These are phyloP conservation scores for Paragyromitra xinjiangensis DNA, from an alignment of 495 filamentous ascomycete species.

Conservation along the genomic window DNA sequence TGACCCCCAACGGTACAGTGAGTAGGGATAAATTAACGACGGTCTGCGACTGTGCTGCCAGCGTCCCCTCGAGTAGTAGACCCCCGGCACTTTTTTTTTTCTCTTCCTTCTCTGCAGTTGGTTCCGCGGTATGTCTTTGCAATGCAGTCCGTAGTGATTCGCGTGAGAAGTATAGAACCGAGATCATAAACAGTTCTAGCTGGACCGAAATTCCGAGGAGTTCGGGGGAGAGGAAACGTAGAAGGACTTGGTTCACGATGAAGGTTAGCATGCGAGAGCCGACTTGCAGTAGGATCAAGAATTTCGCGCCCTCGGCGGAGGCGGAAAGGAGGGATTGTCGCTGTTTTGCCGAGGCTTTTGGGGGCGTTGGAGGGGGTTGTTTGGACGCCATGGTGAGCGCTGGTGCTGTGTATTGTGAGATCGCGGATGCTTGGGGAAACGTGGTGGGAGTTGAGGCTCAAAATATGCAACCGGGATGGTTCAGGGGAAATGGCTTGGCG, in stretches of 20 bases:
- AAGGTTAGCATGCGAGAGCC: conserved; percentile 87
- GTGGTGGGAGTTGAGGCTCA: conserved; percentile 43
- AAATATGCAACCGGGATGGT: neutral
- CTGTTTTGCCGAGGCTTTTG: conserved; percentile 3
- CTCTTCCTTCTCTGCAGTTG: conserved; percentile 24
- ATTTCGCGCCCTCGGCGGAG: conserved; percentile 76
- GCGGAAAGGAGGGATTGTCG: conserved; percentile 59
- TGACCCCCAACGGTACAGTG: conserved; percentile 73
- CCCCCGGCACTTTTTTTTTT: conserved; percentile 33
- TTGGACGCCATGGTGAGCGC: conserved; percentile 40
- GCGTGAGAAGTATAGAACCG: conserved; percentile 87
- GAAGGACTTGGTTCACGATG: conserved; percentile 83
- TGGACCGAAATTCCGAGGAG: conserved; percentile 85
- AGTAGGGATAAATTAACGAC: conserved; percentile 89
- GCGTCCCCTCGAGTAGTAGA: conserved; percentile 44
- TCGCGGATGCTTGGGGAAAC: conserved; percentile 4
- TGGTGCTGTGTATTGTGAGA: neutral
- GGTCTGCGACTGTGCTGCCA: conserved; percentile 65
- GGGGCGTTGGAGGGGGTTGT: conserved; percentile 7
- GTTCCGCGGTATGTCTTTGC: conserved; percentile 72
- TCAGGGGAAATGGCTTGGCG: conserved; percentile 32
- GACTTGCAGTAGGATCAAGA: conserved; percentile 87
- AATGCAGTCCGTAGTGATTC: conserved; percentile 87
- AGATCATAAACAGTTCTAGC: conserved; percentile 87
- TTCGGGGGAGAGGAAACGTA: conserved; percentile 84